Evolutionary conservation across 176 grass and related monocot species (phyloP).

Genomic region (Canna indica): DNA sequence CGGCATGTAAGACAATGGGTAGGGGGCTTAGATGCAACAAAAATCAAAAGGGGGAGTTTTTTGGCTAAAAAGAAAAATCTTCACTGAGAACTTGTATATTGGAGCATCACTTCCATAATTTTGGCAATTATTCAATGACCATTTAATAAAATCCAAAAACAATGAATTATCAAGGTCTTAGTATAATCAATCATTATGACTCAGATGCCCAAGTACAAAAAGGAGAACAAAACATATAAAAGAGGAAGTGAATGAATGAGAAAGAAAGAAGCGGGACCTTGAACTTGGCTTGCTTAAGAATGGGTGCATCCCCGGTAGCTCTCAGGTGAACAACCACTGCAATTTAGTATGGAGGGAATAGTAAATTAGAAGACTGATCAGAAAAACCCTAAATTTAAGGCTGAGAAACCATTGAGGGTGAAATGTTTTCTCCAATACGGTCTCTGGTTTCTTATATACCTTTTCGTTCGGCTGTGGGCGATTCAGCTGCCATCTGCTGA

Average conservation of each 20-base stretch:
- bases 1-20: too few species aligned
- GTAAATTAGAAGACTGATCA: background rate
- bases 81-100: too few species aligned
- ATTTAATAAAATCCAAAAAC: background rate
- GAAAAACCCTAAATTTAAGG: background rate
- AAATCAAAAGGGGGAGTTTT: too few species aligned
- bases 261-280: slow-evolving; percentile 26
- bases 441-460: background rate
- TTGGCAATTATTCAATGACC: background rate
- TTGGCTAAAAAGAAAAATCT: too few species aligned
- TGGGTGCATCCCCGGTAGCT: slow-evolving; percentile 57
- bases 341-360: background rate
- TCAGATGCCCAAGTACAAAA: background rate
- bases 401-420: background rate
- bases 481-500: slow-evolving; percentile 10
- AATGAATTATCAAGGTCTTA: background rate
- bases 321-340: slow-evolving; percentile 71
- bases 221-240: background rate
- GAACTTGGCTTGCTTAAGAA: slow-evolving; percentile 77
- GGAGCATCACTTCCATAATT: background rate
- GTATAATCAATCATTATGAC: background rate
- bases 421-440: background rate
- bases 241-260: background rate
- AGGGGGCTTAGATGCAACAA: too few species aligned
- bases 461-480: slow-evolving; percentile 20